Evolutionary conservation across 768 basidiomycete species (phyloP), one percentile per base, ranked within the genome.

Genomic region (Udeniomyces megalosporus): DNA sequence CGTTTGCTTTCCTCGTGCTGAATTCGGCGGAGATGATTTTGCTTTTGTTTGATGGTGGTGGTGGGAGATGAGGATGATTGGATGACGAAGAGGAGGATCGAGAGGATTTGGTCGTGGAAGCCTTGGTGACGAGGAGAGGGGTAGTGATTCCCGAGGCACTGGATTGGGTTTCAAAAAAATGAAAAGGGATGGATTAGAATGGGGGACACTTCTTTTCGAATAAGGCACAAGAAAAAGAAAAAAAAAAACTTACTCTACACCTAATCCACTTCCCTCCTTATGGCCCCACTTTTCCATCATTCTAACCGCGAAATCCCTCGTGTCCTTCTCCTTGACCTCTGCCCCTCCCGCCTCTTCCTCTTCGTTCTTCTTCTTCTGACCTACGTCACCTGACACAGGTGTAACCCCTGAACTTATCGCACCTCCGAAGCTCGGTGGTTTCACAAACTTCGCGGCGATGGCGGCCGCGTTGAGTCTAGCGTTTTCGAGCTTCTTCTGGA

Each of bases 251-350:
- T 22, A 65, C 63, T 86, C 82, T 0, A 80, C 84, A 35, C 93
- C 93, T 1, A 96, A 79, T 11, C 92, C 92, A 74, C 90, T 84
- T 1, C 93, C 93, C 71, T 88, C 88, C 71, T 87, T 86, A 71
- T 95, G 89, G 0, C 92, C 92, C 87, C 86, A 92, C 75, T 91
- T 95, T 2, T 86, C 87, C 62, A 63, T 63, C 55, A 63, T 57
- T 26, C 62, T 32, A 1, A 29, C 31, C 2, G 62, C 62, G 44
- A 63, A 63, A 34, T 63, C 62, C 12, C 62, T 24, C 35, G 35
- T 48, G 50, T 63, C 62, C 38, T 52, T 52, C 28, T 10, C 2
- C 42, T 58, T 55, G 12, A 50, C 47, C 48, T 50, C 46, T n/a
- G n/a, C n/a, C n/a, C n/a, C n/a, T 17, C 55, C 28, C 3, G 22